Conservation (phyloP, 2,329 filamentous ascomycete genomes). For the Diplodia mutila region DNA sequence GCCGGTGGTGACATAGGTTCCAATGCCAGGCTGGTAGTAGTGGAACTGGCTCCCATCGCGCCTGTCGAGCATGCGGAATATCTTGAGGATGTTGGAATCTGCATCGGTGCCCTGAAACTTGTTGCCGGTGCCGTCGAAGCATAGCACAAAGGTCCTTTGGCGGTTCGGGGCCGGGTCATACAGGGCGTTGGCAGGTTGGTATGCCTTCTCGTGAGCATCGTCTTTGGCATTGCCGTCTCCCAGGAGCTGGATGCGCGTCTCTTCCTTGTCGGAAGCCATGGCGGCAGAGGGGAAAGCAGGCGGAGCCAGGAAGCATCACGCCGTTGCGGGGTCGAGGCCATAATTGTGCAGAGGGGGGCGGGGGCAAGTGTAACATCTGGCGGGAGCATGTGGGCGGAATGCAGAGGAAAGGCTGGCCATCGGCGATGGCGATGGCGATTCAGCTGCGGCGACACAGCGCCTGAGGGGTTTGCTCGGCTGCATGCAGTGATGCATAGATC, state of each 20-base stretch:
- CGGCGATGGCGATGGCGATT: background rate
- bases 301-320: no score
- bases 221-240: background rate
- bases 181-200: background rate
- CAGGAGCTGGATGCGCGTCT: background rate
- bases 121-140: slow-evolving; percentile 35
- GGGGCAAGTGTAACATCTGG: background rate
- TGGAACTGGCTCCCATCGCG: slow-evolving; percentile 28
- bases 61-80: slow-evolving; percentile 31
- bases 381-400: background rate
- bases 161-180: slow-evolving; percentile 1
- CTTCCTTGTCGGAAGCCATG: slow-evolving; percentile 5
- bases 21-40: slow-evolving; percentile 59
- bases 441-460: background rate
- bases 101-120: slow-evolving; percentile 29
- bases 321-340: background rate
- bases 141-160: slow-evolving; percentile 62
- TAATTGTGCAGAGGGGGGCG: background rate
- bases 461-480: no score
- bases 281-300: background rate
- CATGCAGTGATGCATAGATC: no score
- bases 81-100: slow-evolving; percentile 33
- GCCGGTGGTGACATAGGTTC: slow-evolving; percentile 69
- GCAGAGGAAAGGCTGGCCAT: background rate
- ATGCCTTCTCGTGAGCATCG: background rate